These are phyloP conservation scores for Elsinoe arachidis DNA, from an alignment of 2,329 filamentous ascomycete genomes.

Conservation along the genomic window DNA sequence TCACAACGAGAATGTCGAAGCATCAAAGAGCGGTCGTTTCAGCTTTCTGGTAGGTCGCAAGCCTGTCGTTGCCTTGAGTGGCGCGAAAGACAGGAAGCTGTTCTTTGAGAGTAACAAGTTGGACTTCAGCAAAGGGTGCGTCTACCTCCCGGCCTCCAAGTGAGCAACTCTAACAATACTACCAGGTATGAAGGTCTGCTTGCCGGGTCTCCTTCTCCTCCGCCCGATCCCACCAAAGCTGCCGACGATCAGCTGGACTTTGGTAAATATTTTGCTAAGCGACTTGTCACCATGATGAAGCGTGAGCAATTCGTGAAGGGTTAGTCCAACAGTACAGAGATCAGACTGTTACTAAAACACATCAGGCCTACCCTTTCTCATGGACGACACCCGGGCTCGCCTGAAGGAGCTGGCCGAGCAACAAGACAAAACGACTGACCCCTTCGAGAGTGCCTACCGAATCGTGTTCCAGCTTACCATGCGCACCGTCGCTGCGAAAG, in stretches of 20 bases:
- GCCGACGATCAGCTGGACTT: conserved; percentile 8
- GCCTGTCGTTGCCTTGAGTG: conserved; percentile 38
- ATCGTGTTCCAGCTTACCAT: conserved; percentile 51
- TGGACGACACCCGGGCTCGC: conserved; percentile 34
- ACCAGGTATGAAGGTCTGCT: conserved; percentile 19
- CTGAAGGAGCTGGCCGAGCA: conserved; percentile 32
- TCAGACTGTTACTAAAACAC: neutral
- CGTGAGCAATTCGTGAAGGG: conserved; percentile 32
- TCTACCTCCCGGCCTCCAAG: neutral
- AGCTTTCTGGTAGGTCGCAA: conserved; percentile 42
- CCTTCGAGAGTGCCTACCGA: conserved; percentile 46
- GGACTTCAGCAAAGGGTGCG: conserved; percentile 37
- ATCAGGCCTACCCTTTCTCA: conserved; percentile 33
- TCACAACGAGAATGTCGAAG: conserved; percentile 26
- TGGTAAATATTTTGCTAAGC: conserved; percentile 24
- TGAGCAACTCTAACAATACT: neutral
- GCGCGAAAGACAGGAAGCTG: conserved; percentile 33
- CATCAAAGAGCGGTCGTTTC: conserved; percentile 37
- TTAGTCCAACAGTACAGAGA: conserved; percentile 8
- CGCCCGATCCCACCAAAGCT: conserved; percentile 10
- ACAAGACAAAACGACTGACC: conserved; percentile 37
- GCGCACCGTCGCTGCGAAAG: conserved; percentile 45
- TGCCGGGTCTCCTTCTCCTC: conserved; percentile 18
- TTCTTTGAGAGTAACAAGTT: conserved; percentile 41
- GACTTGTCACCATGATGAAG: conserved; percentile 31